These are phyloP conservation scores for Rhytidiadelphus loreus DNA, from an alignment of 225 moss, liverwort and hornwort species.

Conservation along the genomic window DNA sequence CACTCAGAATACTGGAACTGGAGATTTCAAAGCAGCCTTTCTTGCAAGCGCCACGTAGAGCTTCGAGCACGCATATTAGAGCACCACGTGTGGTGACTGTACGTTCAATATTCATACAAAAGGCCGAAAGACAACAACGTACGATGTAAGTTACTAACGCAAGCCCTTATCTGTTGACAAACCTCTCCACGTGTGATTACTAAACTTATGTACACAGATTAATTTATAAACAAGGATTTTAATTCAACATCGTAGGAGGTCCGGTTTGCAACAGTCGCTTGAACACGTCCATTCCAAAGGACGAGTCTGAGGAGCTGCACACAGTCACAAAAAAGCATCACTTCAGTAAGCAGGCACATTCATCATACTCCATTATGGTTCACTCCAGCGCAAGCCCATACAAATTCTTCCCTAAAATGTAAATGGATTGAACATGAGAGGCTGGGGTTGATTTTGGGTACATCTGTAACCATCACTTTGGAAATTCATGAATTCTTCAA, in stretches of 20 bases:
- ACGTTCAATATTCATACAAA: neutral
- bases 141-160: neutral
- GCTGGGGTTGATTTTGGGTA: neutral
- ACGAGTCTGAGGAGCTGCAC: conserved; percentile 91
- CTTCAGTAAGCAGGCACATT: neutral
- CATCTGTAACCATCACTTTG: neutral
- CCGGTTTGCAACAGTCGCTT: conserved; percentile 96
- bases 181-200: neutral
- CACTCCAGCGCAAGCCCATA: neutral
- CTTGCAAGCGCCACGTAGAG: neutral
- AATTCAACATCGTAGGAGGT: conserved; percentile 91
- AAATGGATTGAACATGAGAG: neutral
- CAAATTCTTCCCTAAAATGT: neutral
- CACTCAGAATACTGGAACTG: neutral
- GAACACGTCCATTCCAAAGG: conserved; percentile 97
- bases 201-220: conserved; percentile 16
- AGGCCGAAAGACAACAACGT: neutral
- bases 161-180: neutral
- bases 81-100: neutral
- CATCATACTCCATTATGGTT: neutral
- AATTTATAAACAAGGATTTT: neutral
- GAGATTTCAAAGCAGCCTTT: neutral
- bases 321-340: neutral
- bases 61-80: neutral
- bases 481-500: neutral